Base-by-base conservation (phyloP, 192 early-diverging fungal species). In the Podila epigama region DNA sequence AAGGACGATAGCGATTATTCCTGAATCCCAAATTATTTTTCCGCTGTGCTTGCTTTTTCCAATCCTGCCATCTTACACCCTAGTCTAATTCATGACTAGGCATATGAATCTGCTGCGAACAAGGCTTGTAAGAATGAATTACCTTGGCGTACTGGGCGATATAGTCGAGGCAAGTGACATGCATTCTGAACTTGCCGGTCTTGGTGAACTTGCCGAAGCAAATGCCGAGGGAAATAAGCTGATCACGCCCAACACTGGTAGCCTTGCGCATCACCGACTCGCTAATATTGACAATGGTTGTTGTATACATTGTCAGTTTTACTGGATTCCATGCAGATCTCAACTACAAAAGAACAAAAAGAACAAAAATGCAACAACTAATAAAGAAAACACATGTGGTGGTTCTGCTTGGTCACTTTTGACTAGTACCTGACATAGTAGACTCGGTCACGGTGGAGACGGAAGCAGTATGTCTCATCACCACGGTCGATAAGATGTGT, bases 191-290 rank as follows among this genome's bases (percentile, higher is more conserved):
- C 85, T 97, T 97, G 58, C 95, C 91, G 35, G 96, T 93, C 87
- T 99, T 98, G 63, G 97, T 94, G 71, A 98, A 98, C 83, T 98
- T 98, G 62, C 97, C 97, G 87, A 99, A 99, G 83, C 96, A 97
- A n/a, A 93, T 88, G 42, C 97, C 97, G 34, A 98, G 85, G 8
- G 95, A 93, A 50, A 94, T 85, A 57, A 99, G 84, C 68, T 96
- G 89, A 79, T 94, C 92, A 35, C 95, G 90, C 33, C 89, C 91
- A 58, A 98, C 85, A 51, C 86, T 88, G 8, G 87, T 90, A 25
- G 97, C 93, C 71, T 89, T 87, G 52, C 93, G 88, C 95, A 98
- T 97, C 63, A 97, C 92, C 1, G 86, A 83, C 77, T 99, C 97
- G 79, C 95, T 92, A 66, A 40, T n/a, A 56, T 34, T 32, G 11